Percentiles rank a stretch among this genome's conserved stretches.
Conservation (phyloP, 169 alveolate species). For the Cystoisospora suis region DNA sequence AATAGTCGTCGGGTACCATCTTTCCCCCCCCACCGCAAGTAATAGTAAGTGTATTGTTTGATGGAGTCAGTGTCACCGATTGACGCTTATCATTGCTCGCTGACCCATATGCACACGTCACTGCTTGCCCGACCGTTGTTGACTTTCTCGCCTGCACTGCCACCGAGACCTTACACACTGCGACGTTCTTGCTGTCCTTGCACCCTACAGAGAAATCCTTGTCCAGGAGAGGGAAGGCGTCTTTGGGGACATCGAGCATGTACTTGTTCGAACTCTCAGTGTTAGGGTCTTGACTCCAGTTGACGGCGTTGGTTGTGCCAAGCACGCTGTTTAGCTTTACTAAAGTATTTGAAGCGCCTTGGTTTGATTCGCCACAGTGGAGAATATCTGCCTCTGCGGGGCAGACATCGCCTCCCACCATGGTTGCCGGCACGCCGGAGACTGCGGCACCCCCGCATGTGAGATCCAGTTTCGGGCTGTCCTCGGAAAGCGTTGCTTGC, state of each 20-base stretch:
- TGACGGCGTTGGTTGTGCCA: not conserved
- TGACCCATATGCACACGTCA: not conserved
- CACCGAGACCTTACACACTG: no score
- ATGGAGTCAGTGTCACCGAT: not conserved
- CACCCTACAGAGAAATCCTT: not conserved
- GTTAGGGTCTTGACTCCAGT: not conserved
- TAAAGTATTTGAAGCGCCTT: not conserved
- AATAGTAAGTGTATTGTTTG: not conserved
- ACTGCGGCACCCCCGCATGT: no score
- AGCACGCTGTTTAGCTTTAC: not conserved
- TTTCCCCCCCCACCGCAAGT: not conserved
- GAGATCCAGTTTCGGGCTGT: no score
- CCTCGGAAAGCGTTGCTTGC: no score
- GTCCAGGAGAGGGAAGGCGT: not conserved
- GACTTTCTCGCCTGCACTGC: no score
- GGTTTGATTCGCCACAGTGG: not conserved
- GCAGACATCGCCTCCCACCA: not conserved
- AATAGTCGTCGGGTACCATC: not conserved
- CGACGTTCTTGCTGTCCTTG: not conserved
- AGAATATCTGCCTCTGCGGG: not conserved
- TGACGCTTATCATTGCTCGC: not conserved
- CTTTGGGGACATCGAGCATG: not conserved
- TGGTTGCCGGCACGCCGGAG: no score
- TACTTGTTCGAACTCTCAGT: not conserved
- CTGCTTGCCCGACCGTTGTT: not conserved